Evolutionary conservation across 148 eudicot genomes (phyloP), one percentile per base, ranked within the genome.

Genomic region (Cornus kousa): DNA sequence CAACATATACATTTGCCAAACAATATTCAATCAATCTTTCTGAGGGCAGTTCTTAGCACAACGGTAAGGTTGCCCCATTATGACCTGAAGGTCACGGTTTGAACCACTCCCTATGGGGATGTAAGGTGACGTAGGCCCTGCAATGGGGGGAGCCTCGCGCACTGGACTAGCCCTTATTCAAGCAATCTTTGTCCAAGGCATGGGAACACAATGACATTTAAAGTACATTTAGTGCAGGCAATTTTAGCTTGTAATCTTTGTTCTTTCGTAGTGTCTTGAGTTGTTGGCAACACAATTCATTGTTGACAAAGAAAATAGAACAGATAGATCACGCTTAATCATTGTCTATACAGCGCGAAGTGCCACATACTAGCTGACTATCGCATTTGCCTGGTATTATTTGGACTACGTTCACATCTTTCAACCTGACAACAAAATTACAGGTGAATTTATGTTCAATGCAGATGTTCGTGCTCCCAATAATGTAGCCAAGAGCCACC

Each of bases 221-320:
- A 78, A 60, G 73, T 28, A 53, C 67, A 33, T 57, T 74, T 7
- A 12, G 28, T 31, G 73, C 73, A 67, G 20, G 19, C 40, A 77
- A 28, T 32, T 55, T 68, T 32, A 69, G 67, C 68, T 65, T 46
- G 43, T 43, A 71, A 70, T 39, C 23, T 32, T 20, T 74, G 28
- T 67, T 64, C 77, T 31, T 59, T 69, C 7, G 60, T 73, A 79
- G 48, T 33, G 50, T 17, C 28, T 28, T 67, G 22, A 66, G 37
- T 16, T 35, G 48, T 50, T 67, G 20, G 11, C 64, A 46, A 17
- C 79, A 57, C 3, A 19, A 23, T 80, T 32, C 60, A 64, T 16
- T 24, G 46, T 69, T 2, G 14, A 48, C 17, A 28, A 76, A 75
- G 78, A 59, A 23, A 65, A 37, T 23, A 5, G 14, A 57, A 9